A percentile compares a stretch with the other conserved stretches of the same genome.
These are phyloP conservation scores for Epicoccum nigrum DNA, from an alignment of 2,329 filamentous ascomycete species.

Conservation along the genomic window DNA sequence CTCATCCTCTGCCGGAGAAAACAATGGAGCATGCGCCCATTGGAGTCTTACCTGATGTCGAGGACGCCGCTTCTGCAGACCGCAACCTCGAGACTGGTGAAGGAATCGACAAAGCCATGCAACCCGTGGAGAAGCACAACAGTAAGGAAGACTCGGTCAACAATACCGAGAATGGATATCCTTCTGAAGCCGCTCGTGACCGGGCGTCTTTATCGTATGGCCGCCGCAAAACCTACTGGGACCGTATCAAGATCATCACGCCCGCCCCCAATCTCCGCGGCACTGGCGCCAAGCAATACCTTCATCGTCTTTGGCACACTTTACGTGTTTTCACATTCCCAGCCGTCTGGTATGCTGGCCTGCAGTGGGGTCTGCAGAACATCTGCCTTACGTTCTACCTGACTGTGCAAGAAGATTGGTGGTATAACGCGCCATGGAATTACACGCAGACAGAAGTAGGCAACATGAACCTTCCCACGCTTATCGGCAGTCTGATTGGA, in stretches of 20 bases:
- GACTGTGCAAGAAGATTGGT: slow-evolving; percentile 63
- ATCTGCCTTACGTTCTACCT: slow-evolving; percentile 66
- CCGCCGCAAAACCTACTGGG: slow-evolving; percentile 58
- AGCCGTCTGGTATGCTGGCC: slow-evolving; percentile 62
- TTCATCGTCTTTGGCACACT: slow-evolving; percentile 60
- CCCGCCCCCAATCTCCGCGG: slow-evolving; percentile 61
- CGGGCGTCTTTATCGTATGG: slow-evolving; percentile 20
- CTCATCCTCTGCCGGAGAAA: slow-evolving; percentile 12
- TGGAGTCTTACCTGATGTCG: slow-evolving; percentile 4
- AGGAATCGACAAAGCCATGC: slow-evolving; percentile 8
- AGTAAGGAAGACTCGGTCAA: slow-evolving; percentile 10
- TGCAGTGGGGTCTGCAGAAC: slow-evolving; percentile 66
- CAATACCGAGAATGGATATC: slow-evolving; percentile 4
- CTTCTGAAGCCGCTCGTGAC: slow-evolving; percentile 14
- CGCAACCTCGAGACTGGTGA: neutral
- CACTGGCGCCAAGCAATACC: slow-evolving; percentile 61
- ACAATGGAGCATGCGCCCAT: slow-evolving; percentile 7
- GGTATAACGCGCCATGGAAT: slow-evolving; percentile 61
- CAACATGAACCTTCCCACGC: slow-evolving; percentile 63
- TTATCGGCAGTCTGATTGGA: slow-evolving; percentile 62
- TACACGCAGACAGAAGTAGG: slow-evolving; percentile 61
- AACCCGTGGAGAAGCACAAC: slow-evolving; percentile 13
- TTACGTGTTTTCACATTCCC: slow-evolving; percentile 64
- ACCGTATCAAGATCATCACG: slow-evolving; percentile 63
- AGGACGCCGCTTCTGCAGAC: neutral